Base-by-base conservation (phyloP, 306 rosid species). In the Cucumis melo region DNA sequence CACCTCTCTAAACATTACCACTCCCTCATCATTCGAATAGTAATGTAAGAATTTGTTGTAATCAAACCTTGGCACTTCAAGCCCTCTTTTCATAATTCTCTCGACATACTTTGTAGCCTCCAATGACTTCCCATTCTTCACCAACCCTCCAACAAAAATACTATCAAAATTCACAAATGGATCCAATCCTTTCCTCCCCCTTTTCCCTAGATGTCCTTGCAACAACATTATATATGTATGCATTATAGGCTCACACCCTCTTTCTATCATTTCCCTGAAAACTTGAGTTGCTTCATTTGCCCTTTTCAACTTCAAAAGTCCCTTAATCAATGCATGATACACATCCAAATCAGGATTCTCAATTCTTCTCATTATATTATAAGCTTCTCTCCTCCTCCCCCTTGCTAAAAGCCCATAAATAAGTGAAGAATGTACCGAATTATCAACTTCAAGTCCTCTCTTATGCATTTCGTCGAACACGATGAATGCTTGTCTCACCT, bases 21-120 rank as follows among this genome's bases (percentile, higher is more conserved):
- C 90, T 14, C 98, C 98, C 65, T 90, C 90, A 84, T 91, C 96
- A 74, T 86, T 93, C 2, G 98, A 91, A 78, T 83, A 87, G 51
- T 88, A 86, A 44, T 93, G 83, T 88, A 91, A 84, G 80, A 93
- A 93, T 50, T 86, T 86, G 24, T 87, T 93, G 41, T 93, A 93
- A 74, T 93, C 91, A 76, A 91, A 93, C 76, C 92, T 93, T 12
- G 94, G 98, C 15, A 93, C 94, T 85, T 93, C 96, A 72, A 90
- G 80, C 54, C 96, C 97, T 73, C 88, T 83, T 53, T 86, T 75
- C 81, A 83, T 78, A 56, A 80, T 54, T 85, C 97, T 93, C 87
- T 93, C 97, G 70, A 90, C 96, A 78, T 86, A 93, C 89, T 93
- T 91, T 6, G 83, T 81, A 42, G 93, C 92, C 78, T 93, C 96